A percentile compares a stretch with the other conserved stretches of the same genome.
These are phyloP conservation scores for Phlyctochytrium bullatum DNA, from an alignment of 192 early-diverging fungal genomes.

Conservation along the genomic window DNA sequence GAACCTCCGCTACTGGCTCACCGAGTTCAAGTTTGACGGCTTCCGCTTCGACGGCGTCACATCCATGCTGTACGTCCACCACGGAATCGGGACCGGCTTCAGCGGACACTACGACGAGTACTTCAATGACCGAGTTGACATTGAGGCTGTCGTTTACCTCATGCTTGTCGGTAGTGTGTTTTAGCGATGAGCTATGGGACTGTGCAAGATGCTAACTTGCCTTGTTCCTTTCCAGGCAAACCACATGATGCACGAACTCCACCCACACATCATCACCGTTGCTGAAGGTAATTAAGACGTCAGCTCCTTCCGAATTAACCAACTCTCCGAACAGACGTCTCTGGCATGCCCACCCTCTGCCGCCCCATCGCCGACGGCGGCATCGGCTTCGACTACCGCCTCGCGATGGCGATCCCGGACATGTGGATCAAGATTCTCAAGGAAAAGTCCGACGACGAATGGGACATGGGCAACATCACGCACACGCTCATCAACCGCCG, in stretches of 20 bases:
- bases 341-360: slow-evolving; percentile 97
- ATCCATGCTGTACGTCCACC: slow-evolving; percentile 93
- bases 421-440: slow-evolving; percentile 99
- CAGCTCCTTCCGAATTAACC: not conserved
- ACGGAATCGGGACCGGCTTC: slow-evolving; percentile 92
- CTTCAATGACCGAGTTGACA: slow-evolving; percentile 79
- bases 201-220: not conserved
- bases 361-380: slow-evolving; percentile 84
- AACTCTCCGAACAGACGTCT: slow-evolving; percentile 71
- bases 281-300: slow-evolving; percentile 71
- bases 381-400: slow-evolving; percentile 93
- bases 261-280: slow-evolving; percentile 80
- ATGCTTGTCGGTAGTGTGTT: slow-evolving; percentile 58
- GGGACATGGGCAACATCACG: slow-evolving; percentile 83
- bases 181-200: not conserved
- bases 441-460: slow-evolving; percentile 86
- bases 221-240: slow-evolving; percentile 53
- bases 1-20: slow-evolving; percentile 92
- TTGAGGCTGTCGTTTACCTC: slow-evolving; percentile 83
- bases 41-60: slow-evolving; percentile 99
- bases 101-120: slow-evolving; percentile 92
- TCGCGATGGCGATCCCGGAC: slow-evolving; percentile 95
- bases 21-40: slow-evolving; percentile 88
- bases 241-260: slow-evolving; percentile 75
- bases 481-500: slow-evolving; percentile 90